Evolutionary conservation across 1,284 basidiomycete species (phyloP), one percentile per base, ranked within the genome.

Genomic region (Peniophora sp.): DNA sequence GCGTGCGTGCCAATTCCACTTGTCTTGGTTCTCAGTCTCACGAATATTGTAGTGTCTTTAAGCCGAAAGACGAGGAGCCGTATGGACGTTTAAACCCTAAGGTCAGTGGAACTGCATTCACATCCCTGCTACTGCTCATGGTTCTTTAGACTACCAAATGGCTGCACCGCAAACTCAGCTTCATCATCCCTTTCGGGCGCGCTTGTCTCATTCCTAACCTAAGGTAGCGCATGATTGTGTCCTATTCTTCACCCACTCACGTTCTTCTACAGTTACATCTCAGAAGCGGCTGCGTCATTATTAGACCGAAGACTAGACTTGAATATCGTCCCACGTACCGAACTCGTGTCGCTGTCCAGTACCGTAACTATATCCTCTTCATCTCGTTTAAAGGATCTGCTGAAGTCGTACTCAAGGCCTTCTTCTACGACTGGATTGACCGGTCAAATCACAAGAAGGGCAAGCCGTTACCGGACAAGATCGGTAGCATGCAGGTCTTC

Each of bases 391-490:
- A 48, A 32, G 25, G 39, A 50, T 36, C 52, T 49, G 47, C 50
- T 59, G 25, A 27, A 39, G 19, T 14, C 14, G 14, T 50, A 3
- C 27, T 41, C 12, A 56, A 91, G 79, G 85, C 89, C 3, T 93
- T 93, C 67, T 93, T 89, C 66, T 94, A 93, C 59, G 89, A 91
- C 63, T 94, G 89, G 89, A 69, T 92, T 39, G 91, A 93, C 59
- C 70, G 86, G 56, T 87, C 71, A 62, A 85, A 79, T 1, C 78
- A 77, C 10, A 89, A 89, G 69, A 89, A 92, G 60, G 85, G 85
- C 14, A 90, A 89, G 58, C 74, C 76, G 2, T 65, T 93, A 17
- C 89, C 88, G 20, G 86, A 86, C 51, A 94, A 95, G 70, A 84
- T 93, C 41, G 93, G 93, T 1, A 92, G 89, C 59, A 86, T 93